Evolutionary conservation across 306 rosid genomes (phyloP), one percentile per base, ranked within the genome.

Genomic region (Casuarina glauca): DNA sequence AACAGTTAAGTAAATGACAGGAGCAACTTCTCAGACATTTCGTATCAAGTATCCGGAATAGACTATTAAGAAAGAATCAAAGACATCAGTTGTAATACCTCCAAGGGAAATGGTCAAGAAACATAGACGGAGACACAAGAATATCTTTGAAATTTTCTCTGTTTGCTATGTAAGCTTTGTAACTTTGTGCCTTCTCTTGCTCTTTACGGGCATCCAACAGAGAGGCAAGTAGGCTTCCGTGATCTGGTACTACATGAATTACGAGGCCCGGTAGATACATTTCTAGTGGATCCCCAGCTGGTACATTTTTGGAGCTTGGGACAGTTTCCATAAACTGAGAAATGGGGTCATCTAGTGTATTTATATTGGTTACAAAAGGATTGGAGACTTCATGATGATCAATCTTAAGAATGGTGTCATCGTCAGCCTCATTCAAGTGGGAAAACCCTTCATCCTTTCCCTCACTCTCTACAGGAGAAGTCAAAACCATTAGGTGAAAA

Each of bases 91-190:
- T 69, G 78, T 78, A 71, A 72, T 89, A 94, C 98, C 98, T 94
- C 98, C 98, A 94, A 70, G 98, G 98, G 42, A 94, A 94, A 87
- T 94, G 98, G 72, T 94, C 98, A n/a, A 94, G 93, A 87, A 94
- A 92, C 98, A 94, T 94, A 54, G 96, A 94, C 51, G 91, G 91
- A 16, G 97, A 89, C 74, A 94, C 96, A 77, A 83, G 61, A 71
- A 94, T 91, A 80, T 94, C 97, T 82, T 82, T 91, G 91, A 91
- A 94, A 74, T 62, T 88, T 73, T 94, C 93, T 87, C 90, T 85
- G 72, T 77, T 82, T 75, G 94, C 96, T 46, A 91, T 2, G 71
- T 90, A 91, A 72, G 97, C 98, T 82, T 81, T 89, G 69, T 85
- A 89, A 70, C 76, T 69, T 67, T 44, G 85, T 68, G 57, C 79